phyloP scores from a whole-genome alignment of 2,329 filamentous ascomycete genomes.

The Venturia pyrina region DNA sequence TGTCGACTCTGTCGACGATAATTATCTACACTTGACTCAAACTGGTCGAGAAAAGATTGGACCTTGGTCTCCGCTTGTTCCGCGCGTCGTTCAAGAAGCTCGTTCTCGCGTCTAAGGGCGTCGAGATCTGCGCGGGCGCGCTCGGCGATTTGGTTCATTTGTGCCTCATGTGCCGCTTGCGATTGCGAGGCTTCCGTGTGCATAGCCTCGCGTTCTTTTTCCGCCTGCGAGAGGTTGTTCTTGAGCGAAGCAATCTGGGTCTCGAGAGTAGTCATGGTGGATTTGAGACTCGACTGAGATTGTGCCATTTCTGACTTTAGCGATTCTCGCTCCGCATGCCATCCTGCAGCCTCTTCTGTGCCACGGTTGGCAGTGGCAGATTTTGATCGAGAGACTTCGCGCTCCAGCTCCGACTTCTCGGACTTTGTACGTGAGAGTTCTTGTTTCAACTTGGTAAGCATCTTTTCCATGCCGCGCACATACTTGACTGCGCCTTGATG shows the following conservation, averaged over 20 bases:
- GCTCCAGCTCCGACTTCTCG: conserved; percentile 72
- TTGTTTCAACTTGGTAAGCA: conserved; percentile 97
- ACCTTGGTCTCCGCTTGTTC: conserved; percentile 89
- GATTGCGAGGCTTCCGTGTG: conserved; percentile 34
- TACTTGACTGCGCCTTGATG: conserved; percentile 98
- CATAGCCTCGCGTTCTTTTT: conserved; percentile 60
- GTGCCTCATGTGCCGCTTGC: conserved; percentile 1
- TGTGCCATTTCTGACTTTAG: conserved; percentile 60
- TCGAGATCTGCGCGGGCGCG: conserved; percentile 61
- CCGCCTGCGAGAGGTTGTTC: conserved; percentile 55
- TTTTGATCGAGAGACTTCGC: conserved; percentile 38
- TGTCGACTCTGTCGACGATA: conserved; percentile 67
- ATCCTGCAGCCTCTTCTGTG: conserved; percentile 39
- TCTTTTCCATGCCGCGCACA: conserved; percentile 96
- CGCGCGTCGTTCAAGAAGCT: conserved; percentile 69
- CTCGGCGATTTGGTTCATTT: conserved; percentile 43
- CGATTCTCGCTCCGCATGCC: conserved; percentile 62
- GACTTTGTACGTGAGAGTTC: conserved; percentile 88
- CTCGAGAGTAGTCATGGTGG: conserved; percentile 59
- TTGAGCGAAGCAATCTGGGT: conserved; percentile 58
- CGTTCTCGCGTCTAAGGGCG: conserved; percentile 73
- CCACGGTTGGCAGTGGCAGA: conserved; percentile 30
- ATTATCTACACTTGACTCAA: conserved; percentile 86
- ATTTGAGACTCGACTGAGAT: conserved; percentile 59
- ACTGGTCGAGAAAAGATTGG: conserved; percentile 83